These are phyloP conservation scores for Geranium incanum DNA, from an alignment of 441 rosid genomes.

Conservation along the genomic window DNA sequence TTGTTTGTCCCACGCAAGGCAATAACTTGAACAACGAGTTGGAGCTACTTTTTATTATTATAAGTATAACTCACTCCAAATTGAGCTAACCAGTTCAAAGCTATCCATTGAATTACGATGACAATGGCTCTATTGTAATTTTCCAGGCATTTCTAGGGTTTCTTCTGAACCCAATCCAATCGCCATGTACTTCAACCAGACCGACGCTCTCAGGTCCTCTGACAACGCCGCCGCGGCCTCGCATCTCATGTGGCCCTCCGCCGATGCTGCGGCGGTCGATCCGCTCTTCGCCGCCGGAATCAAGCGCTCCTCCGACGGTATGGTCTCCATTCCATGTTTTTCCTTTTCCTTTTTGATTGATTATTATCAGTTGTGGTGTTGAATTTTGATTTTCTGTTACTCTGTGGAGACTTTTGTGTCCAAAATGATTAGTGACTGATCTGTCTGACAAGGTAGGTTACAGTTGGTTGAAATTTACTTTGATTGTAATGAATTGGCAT, in stretches of 20 bases:
- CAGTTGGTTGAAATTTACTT: neutral
- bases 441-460: neutral
- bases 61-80: too few relatives aligned
- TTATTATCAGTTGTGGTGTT: too few relatives aligned
- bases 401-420: too few relatives aligned
- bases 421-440: too few relatives aligned
- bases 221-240: neutral
- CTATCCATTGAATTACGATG: neutral
- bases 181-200: neutral
- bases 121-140: too few relatives aligned
- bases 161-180: neutral
- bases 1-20: too few relatives aligned
- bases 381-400: too few relatives aligned
- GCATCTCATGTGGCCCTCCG: slow-evolving; percentile 3
- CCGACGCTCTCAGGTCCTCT: slow-evolving; percentile 3
- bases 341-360: too few relatives aligned
- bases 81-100: too few relatives aligned
- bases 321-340: neutral
- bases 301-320: neutral
- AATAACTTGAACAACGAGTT: too few relatives aligned
- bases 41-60: too few relatives aligned
- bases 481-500: neutral
- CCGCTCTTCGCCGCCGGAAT: neutral
- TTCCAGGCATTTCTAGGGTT: neutral
- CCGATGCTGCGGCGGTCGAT: neutral